These are phyloP conservation scores for Debaryomyces tyrocola DNA, from an alignment of 805 yeast genomes.

Conservation along the genomic window DNA sequence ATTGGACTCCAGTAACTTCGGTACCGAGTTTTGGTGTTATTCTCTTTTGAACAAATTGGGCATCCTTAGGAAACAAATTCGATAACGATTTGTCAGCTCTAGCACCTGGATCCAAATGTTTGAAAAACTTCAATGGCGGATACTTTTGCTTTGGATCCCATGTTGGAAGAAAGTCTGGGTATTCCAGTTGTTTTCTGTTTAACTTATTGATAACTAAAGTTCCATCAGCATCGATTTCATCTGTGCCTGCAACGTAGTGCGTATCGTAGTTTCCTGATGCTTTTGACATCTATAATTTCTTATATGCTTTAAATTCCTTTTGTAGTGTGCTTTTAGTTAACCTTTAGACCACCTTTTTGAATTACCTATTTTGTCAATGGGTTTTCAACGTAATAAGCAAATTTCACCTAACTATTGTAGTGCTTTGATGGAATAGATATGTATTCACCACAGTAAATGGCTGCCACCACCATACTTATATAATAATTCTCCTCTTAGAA, in stretches of 20 bases:
- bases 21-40: conserved; percentile 73
- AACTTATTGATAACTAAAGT: conserved; percentile 45
- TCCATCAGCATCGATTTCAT: conserved; percentile 49
- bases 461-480: no score
- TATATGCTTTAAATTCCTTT: no score
- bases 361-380: no score
- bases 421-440: no score
- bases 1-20: conserved; percentile 59
- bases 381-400: no score
- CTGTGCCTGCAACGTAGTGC: conserved; percentile 54
- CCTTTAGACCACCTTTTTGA: no score
- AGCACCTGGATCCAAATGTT: conserved; percentile 58
- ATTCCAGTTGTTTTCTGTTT: conserved; percentile 31
- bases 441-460: no score
- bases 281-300: neutral
- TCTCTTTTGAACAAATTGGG: conserved; percentile 27
- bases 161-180: conserved; percentile 66
- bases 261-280: conserved; percentile 38
- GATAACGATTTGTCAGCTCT: conserved; percentile 58
- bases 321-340: no score
- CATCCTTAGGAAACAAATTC: conserved; percentile 46
- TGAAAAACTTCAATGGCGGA: conserved; percentile 54
- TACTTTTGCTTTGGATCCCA: conserved; percentile 63
- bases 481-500: no score
- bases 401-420: no score